Conservation (phyloP, 345 rosid genomes). For the Cardamine chenopodiifolia region DNA sequence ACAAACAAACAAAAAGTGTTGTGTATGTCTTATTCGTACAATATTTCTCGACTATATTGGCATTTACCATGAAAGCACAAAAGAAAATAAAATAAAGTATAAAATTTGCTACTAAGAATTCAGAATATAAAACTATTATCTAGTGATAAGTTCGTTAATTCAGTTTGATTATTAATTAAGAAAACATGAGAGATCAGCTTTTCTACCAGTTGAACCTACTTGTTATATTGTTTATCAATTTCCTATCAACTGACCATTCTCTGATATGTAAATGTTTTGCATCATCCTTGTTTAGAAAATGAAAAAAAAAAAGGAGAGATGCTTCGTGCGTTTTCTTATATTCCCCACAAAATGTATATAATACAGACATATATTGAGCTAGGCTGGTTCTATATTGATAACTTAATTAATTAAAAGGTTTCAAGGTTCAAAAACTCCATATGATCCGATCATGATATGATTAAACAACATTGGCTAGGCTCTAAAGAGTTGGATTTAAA, state of each 20-base stretch:
- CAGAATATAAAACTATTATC: not conserved
- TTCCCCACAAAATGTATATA: not conserved
- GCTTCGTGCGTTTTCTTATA: slow-evolving; percentile 6
- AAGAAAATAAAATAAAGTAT: too few species aligned
- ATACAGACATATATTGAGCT: not conserved
- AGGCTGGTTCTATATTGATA: not conserved
- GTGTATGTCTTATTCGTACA: too few species aligned
- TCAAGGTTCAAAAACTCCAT: not conserved
- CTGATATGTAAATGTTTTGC: not conserved
- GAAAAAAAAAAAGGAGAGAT: not conserved
- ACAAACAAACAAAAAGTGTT: too few species aligned
- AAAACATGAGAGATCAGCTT: not conserved
- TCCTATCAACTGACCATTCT: not conserved
- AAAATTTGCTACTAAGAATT: not conserved
- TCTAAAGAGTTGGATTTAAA: not conserved
- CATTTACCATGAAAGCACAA: too few species aligned
- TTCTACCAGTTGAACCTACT: not conserved
- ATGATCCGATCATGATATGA: not conserved
- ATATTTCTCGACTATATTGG: too few species aligned
- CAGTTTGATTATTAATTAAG: not conserved
- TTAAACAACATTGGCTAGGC: not conserved
- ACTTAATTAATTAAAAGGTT: not conserved
- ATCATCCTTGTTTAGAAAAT: not conserved
- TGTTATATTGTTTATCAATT: slow-evolving; percentile 13
- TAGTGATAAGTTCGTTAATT: not conserved